These are phyloP conservation scores for Nothophaeocryptopus gaeumannii DNA, from an alignment of 2,329 filamentous ascomycete species.

Conservation along the genomic window DNA sequence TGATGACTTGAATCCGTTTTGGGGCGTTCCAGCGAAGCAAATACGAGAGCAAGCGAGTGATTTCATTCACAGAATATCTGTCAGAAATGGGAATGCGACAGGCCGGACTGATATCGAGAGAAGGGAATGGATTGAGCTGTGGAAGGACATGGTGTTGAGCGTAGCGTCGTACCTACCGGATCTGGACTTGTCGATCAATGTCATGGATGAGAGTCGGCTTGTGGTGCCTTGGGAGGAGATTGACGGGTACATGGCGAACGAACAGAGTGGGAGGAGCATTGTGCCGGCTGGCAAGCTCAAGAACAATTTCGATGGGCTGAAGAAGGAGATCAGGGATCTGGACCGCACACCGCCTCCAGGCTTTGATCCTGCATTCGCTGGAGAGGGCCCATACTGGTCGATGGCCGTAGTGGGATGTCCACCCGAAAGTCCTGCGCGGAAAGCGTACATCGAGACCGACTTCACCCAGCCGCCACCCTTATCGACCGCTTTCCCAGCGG, in stretches of 20 bases:
- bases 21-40: constrained; percentile 43
- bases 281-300: constrained; percentile 32
- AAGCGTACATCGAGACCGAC: constrained; percentile 36
- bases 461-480: constrained; percentile 39
- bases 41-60: constrained; percentile 43
- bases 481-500: constrained; percentile 26
- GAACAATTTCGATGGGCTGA: constrained; percentile 28
- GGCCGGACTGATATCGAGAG: constrained; percentile 29
- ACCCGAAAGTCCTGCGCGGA: constrained; percentile 38
- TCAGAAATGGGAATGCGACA: constrained; percentile 41
- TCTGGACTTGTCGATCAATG: constrained; percentile 48
- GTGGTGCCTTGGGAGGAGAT: constrained; percentile 49
- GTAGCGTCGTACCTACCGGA: constrained; percentile 44
- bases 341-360: constrained; percentile 26
- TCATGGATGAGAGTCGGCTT: constrained; percentile 50
- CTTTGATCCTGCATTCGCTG: constrained; percentile 35
- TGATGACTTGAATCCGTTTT: constrained; percentile 49
- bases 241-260: constrained; percentile 38
- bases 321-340: constrained; percentile 27
- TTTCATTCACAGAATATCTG: constrained; percentile 39
- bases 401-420: constrained; percentile 43
- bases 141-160: constrained; percentile 41
- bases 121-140: constrained; percentile 41
- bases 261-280: constrained; percentile 30
- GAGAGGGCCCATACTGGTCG: constrained; percentile 42